Evolutionary conservation across 352 stramenopile species (phyloP).

Genomic region (Vaucheria bursata): DNA sequence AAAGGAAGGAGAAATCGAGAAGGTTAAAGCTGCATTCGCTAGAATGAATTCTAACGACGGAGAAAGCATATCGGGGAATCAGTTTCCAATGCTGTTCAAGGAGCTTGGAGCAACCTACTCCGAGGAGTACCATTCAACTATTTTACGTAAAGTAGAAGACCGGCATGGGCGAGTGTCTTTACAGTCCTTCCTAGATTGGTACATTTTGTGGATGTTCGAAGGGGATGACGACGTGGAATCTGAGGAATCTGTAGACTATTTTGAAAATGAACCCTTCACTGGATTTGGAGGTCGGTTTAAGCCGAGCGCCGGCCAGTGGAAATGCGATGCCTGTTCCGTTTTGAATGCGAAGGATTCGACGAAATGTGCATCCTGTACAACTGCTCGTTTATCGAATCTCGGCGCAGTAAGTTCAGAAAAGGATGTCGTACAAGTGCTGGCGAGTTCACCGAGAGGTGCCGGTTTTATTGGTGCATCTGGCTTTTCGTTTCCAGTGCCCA

Average conservation of each 20-base stretch:
- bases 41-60: slow-evolving; percentile 12
- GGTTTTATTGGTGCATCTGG: no score
- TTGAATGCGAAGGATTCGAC: slow-evolving; percentile 5
- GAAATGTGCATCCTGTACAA: slow-evolving; percentile 36
- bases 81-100: slow-evolving; percentile 59
- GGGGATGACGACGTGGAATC: slow-evolving; percentile 48
- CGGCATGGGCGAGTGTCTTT: slow-evolving; percentile 43
- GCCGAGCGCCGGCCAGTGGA: slow-evolving; percentile 27
- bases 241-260: not conserved
- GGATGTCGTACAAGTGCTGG: no score
- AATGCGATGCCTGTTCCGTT: slow-evolving; percentile 43
- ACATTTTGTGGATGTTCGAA: slow-evolving; percentile 61
- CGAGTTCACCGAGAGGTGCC: not conserved
- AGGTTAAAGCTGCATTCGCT: slow-evolving; percentile 13
- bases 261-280: not conserved
- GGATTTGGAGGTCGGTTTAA: slow-evolving; percentile 20
- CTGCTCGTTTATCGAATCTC: no score
- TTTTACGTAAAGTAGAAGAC: slow-evolving; percentile 52
- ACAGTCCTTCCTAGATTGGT: slow-evolving; percentile 58
- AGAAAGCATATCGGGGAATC: slow-evolving; percentile 22
- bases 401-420: no score
- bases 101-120: slow-evolving; percentile 61
- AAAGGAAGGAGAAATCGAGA: slow-evolving; percentile 10
- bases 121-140: slow-evolving; percentile 58
- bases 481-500: no score